Conservation (phyloP, 805 yeast species). For the Clavispora vitiphila region DNA sequence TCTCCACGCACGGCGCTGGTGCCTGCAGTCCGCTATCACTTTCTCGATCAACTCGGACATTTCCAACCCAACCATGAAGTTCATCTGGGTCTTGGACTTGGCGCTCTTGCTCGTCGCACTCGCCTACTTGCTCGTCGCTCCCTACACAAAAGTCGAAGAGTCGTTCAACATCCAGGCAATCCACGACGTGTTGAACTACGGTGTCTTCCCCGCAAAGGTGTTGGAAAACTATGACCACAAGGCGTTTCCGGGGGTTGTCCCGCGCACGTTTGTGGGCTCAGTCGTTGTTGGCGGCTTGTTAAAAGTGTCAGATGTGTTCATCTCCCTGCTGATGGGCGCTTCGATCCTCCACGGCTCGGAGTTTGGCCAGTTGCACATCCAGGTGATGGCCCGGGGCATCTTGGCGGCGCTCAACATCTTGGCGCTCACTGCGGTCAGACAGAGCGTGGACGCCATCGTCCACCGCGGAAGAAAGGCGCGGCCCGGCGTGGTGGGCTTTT, state of each 20-base stretch:
- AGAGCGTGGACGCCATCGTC: conserved; percentile 21
- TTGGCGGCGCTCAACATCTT: conserved; percentile 60
- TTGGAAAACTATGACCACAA: conserved; percentile 63
- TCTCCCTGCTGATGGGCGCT: conserved; percentile 9
- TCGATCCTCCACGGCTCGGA: conserved; percentile 7
- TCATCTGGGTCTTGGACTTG: conserved; percentile 11
- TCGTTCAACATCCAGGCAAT: conserved; percentile 88
- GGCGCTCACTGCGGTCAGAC: conserved; percentile 48
- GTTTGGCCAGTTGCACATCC: conserved; percentile 44
- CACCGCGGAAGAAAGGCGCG: conserved; percentile 16
- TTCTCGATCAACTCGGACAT: too few relatives aligned
- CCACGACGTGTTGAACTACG: conserved; percentile 71
- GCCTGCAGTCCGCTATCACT: not conserved
- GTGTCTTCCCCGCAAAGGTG: conserved; percentile 33
- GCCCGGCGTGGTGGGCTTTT: conserved; percentile 36
- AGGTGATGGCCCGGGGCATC: conserved; percentile 50
- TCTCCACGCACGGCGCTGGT: not conserved
- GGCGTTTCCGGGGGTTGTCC: conserved; percentile 83
- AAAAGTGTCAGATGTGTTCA: conserved; percentile 26
- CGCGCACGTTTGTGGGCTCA: conserved; percentile 78
- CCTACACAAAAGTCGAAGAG: conserved; percentile 91
- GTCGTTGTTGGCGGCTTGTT: conserved; percentile 45
- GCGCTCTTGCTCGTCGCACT: conserved; percentile 43
- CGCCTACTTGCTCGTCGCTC: conserved; percentile 54
- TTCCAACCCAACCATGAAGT: conserved; percentile 4